Base-by-base conservation (phyloP, 257 asterid genomes). In the Asclepias syriaca region DNA sequence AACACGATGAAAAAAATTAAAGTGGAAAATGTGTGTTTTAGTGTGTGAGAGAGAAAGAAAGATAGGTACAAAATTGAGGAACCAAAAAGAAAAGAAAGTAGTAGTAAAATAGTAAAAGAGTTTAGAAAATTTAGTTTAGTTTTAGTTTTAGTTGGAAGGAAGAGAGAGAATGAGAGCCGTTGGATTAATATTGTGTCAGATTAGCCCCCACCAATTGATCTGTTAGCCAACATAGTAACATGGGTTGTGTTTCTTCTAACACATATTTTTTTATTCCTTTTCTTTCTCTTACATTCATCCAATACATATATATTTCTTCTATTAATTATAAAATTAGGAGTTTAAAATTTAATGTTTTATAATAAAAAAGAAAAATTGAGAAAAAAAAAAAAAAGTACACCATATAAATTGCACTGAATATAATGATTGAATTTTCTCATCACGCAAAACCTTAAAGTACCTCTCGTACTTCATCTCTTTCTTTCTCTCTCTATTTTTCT, bases 361-460 rank as follows among this genome's bases (percentile, higher is more conserved):
- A 29, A 29, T 29, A 29, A 34, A 34, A 34, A 34, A 34, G 5
- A 34, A 34, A 34, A 34, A 34, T n/a, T n/a, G 3, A 34, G 7
- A 40, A 40, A 43, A 43, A 8, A 43, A 43, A 43, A 43, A 14
- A 55, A 55, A 49, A 32, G 34, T 32, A 45, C 74, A 73, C 78
- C 74, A 75, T 75, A 77, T 75, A 77, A 81, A 78, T 75, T 83
- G 86, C 95, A 81, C 87, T 78, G 90, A 78, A 82, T 84, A 79
- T 83, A 85, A 87, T 85, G 93, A 87, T 89, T 85, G 89, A 85
- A 79, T 75, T 82, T 81, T 84, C 82, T 63, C 65, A 77, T 72
- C 91, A 84, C 91, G 89, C 90, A 84, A 89, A 81, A 84, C 93
- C 90, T 86, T 84, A 84, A 89, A 83, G 79, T 78, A 74, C 89